Conservation (phyloP, 441 rosid species). For the Mallotus japonicus region DNA sequence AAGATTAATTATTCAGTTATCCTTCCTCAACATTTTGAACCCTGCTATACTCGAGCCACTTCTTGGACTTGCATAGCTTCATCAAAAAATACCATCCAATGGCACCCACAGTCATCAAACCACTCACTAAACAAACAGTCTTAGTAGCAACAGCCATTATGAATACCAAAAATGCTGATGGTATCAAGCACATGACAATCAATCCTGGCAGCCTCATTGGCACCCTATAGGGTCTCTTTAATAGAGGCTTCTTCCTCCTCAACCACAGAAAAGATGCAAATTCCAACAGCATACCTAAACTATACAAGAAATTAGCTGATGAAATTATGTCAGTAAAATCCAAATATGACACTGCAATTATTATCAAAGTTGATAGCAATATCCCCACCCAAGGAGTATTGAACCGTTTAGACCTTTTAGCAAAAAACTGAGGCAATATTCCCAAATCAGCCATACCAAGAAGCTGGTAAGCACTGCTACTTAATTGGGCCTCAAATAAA, state of each 20-base stretch:
- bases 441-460: conserved; percentile 49
- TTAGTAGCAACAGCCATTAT: conserved; percentile 63
- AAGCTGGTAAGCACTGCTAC: conserved; percentile 42
- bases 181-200: conserved; percentile 56
- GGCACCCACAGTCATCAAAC: conserved; percentile 61
- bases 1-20: too few relatives aligned
- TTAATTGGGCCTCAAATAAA: conserved; percentile 47
- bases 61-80: conserved; percentile 44
- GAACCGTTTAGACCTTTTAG: conserved; percentile 48
- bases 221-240: conserved; percentile 60
- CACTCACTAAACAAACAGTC: conserved; percentile 53
- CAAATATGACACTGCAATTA: conserved; percentile 54
- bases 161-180: conserved; percentile 51
- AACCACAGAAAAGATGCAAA: conserved; percentile 70
- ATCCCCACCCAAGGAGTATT: conserved; percentile 82
- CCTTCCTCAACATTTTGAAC: conserved; percentile 19
- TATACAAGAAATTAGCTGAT: conserved; percentile 67
- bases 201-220: conserved; percentile 47
- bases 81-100: conserved; percentile 60
- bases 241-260: conserved; percentile 44
- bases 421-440: conserved; percentile 41
- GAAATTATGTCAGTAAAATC: conserved; percentile 53
- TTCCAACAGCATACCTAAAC: conserved; percentile 68
- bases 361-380: conserved; percentile 47
- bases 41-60: conserved; percentile 40